Percentiles rank a stretch among this genome's conserved stretches.
Evolutionary conservation across 306 rosid genomes (phyloP).

Genomic region (Lithocarpus polystachyus): DNA sequence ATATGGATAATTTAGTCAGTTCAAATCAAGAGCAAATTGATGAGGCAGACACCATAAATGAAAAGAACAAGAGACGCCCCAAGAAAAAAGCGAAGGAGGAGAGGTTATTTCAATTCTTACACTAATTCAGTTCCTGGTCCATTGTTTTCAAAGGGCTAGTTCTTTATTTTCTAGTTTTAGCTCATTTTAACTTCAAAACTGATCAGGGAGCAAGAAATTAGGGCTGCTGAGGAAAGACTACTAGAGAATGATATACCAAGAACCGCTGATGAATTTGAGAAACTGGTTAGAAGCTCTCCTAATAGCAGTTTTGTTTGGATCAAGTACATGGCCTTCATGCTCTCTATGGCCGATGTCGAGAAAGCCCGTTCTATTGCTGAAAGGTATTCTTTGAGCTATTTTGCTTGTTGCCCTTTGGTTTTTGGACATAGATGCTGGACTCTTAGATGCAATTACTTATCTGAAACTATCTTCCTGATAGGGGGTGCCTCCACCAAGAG

Average conservation of each 20-base stretch:
- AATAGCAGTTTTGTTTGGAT: slow-evolving; percentile 90
- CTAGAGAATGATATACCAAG: slow-evolving; percentile 79
- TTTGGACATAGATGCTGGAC: neutral
- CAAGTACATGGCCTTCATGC: slow-evolving; percentile 77
- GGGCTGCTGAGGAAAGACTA: slow-evolving; percentile 79
- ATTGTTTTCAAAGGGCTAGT: neutral
- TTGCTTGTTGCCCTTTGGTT: neutral
- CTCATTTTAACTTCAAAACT: neutral
- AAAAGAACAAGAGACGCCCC: slow-evolving; percentile 56
- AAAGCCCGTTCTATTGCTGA: slow-evolving; percentile 91
- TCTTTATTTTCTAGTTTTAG: neutral
- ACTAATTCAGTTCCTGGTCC: slow-evolving; percentile 4
- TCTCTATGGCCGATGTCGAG: slow-evolving; percentile 73
- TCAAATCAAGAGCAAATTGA: slow-evolving; percentile 43
- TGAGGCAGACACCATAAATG: slow-evolving; percentile 27
- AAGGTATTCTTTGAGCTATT: slow-evolving; percentile 44
- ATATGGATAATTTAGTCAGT: slow-evolving; percentile 22
- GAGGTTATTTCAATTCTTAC: slow-evolving; percentile 44
- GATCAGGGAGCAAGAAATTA: slow-evolving; percentile 71
- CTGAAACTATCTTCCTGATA: neutral
- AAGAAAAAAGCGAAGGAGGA: slow-evolving; percentile 69
- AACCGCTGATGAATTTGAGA: slow-evolving; percentile 90
- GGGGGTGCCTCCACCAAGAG: neutral
- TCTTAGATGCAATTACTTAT: neutral
- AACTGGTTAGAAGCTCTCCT: slow-evolving; percentile 81